These are phyloP conservation scores for Phanerodontia chrysosporium DNA, from an alignment of 768 basidiomycete species.

Conservation along the genomic window DNA sequence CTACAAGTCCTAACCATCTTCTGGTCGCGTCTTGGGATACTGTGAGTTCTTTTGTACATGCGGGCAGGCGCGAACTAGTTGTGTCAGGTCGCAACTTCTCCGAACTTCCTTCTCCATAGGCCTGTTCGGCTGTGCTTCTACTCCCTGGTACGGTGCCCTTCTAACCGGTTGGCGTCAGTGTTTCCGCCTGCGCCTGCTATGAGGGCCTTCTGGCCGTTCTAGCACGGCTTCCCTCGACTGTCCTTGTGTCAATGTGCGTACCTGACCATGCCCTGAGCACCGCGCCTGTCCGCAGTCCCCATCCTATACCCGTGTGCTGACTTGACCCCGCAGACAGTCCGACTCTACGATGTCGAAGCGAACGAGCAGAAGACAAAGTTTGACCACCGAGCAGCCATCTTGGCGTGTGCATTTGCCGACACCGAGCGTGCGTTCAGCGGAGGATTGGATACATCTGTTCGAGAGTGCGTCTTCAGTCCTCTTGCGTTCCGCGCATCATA, in stretches of 20 bases:
- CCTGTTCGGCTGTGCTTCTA: background rate
- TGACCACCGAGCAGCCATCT: slow-evolving; percentile 83
- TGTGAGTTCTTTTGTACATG: slow-evolving; percentile 31
- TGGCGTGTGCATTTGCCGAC: slow-evolving; percentile 77
- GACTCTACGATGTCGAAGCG: slow-evolving; percentile 49
- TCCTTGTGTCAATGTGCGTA: slow-evolving; percentile 13
- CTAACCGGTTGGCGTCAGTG: background rate
- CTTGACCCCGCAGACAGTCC: slow-evolving; percentile 43
- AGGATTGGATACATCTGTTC: slow-evolving; percentile 78
- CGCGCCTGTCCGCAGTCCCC: slow-evolving; percentile 1
- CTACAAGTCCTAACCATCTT: slow-evolving; percentile 71
- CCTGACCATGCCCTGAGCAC: background rate
- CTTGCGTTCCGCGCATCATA: background rate
- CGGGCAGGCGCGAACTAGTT: background rate
- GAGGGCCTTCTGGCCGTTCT: background rate
- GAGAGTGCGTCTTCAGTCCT: slow-evolving; percentile 56
- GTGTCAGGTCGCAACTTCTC: background rate
- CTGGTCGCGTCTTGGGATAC: slow-evolving; percentile 92
- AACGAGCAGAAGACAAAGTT: slow-evolving; percentile 77
- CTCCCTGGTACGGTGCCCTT: background rate
- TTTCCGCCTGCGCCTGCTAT: background rate
- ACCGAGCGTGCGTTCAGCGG: slow-evolving; percentile 73
- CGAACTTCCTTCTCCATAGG: background rate
- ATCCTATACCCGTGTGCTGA: background rate
- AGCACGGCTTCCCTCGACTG: background rate